phyloP scores from a whole-genome alignment of 768 basidiomycete species.

The Boletus vinaceobasis region DNA sequence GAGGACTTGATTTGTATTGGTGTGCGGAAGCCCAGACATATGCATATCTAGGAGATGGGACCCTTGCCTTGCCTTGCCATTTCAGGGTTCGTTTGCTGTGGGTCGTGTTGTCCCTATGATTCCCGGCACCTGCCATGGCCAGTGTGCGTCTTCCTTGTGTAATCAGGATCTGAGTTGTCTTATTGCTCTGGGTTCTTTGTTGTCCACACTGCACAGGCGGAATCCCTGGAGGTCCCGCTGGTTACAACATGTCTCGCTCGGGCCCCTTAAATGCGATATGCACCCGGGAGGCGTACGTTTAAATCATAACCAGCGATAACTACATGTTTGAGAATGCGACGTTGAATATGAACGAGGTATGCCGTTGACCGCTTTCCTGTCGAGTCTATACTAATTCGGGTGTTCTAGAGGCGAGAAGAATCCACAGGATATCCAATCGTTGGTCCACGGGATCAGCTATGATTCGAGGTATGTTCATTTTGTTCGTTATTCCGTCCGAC shows the following conservation, averaged over 20 bases:
- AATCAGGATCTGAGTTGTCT: not conserved
- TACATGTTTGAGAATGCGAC: not conserved
- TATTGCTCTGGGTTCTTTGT: not conserved
- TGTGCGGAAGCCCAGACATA: not conserved
- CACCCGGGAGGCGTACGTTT: not conserved
- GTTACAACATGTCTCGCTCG: not conserved
- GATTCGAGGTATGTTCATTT: not conserved
- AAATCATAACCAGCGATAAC: not conserved
- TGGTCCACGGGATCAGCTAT: not conserved
- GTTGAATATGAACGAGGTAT: not conserved
- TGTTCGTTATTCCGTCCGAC: not conserved
- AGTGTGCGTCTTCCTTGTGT: not conserved
- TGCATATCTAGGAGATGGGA: not conserved
- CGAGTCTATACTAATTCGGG: not conserved
- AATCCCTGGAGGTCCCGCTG: not conserved
- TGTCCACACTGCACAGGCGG: not conserved
- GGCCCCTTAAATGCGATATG: not conserved
- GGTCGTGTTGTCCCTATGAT: not conserved
- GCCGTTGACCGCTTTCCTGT: not conserved
- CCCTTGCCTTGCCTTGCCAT: not conserved
- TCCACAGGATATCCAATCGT: not conserved
- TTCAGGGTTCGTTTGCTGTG: not conserved
- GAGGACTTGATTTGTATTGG: not conserved
- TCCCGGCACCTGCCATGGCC: not conserved
- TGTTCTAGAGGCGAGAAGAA: not conserved